Percentiles rank a stretch among this genome's conserved stretches.
These are phyloP conservation scores for Plenodomus biglobosus DNA, from an alignment of 2,329 filamentous ascomycete genomes.

Conservation along the genomic window DNA sequence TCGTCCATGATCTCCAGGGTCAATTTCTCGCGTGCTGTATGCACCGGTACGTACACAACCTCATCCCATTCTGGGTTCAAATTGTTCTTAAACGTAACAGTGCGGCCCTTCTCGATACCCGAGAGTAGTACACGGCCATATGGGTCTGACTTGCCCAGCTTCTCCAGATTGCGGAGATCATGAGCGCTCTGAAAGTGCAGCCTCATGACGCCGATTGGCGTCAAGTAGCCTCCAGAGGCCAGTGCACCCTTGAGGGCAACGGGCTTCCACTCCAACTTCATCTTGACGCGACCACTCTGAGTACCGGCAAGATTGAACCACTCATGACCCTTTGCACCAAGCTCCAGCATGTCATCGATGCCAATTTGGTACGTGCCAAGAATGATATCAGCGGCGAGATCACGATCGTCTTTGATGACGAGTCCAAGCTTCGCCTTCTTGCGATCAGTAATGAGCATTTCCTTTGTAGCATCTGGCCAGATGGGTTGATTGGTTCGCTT, in stretches of 20 bases:
- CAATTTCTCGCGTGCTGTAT: constrained; percentile 79
- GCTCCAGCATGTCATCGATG: constrained; percentile 86
- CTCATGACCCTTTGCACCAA: constrained; percentile 89
- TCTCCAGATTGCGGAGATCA: constrained; percentile 87
- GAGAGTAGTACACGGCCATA: constrained; percentile 88
- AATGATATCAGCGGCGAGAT: constrained; percentile 77
- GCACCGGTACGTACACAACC: constrained; percentile 89
- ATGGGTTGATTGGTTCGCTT: constrained; percentile 98
- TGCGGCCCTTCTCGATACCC: constrained; percentile 85
- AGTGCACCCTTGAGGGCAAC: constrained; percentile 79
- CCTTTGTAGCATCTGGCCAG: constrained; percentile 89
- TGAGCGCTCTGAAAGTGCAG: constrained; percentile 84
- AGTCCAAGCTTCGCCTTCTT: constrained; percentile 88
- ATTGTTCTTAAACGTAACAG: constrained; percentile 95
- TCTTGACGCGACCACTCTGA: constrained; percentile 82
- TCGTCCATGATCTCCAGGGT: constrained; percentile 95
- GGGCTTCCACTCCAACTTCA: constrained; percentile 93
- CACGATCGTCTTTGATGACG: constrained; percentile 93
- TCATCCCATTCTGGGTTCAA: constrained; percentile 96
- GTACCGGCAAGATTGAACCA: constrained; percentile 89
- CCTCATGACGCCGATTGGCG: constrained; percentile 92
- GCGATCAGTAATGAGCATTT: constrained; percentile 91
- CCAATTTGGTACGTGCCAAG: constrained; percentile 94
- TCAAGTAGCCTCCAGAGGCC: constrained; percentile 83
- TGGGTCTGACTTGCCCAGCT: constrained; percentile 94